phyloP scores from a whole-genome alignment of 192 early-diverging fungal species.

The Backusella sp. region DNA sequence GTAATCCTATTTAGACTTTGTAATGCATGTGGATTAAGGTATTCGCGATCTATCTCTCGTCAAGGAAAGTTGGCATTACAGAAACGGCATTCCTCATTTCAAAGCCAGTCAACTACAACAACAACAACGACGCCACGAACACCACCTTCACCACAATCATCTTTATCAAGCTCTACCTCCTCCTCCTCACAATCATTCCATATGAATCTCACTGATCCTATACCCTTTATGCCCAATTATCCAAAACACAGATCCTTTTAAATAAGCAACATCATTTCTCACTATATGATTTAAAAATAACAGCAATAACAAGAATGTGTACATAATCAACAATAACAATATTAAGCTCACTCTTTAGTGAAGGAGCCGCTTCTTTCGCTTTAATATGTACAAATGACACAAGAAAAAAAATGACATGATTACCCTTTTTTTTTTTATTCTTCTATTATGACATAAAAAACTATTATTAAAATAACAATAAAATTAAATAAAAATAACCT shows the following conservation, averaged over 20 bases:
- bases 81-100: constrained; percentile 7
- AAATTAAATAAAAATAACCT: neutral
- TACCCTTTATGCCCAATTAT: constrained; percentile 1
- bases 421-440: neutral
- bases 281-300: neutral
- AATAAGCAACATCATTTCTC: neutral
- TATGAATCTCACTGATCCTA: neutral
- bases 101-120: constrained; percentile 11
- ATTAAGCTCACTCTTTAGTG: neutral
- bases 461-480: neutral
- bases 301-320: neutral
- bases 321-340: neutral
- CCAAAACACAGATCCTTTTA: neutral
- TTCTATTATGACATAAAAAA: neutral
- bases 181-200: neutral
- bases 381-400: neutral
- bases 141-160: constrained; percentile 1
- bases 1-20: constrained; percentile 25
- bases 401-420: neutral
- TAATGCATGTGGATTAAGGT: constrained; percentile 38
- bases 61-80: constrained; percentile 20
- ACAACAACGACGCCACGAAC: neutral
- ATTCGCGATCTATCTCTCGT: constrained; percentile 32
- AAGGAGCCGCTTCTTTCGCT: neutral
- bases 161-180: neutral